phyloP scores from a whole-genome alignment of 495 filamentous ascomycete species.

The Aspergillus funiculosus region DNA sequence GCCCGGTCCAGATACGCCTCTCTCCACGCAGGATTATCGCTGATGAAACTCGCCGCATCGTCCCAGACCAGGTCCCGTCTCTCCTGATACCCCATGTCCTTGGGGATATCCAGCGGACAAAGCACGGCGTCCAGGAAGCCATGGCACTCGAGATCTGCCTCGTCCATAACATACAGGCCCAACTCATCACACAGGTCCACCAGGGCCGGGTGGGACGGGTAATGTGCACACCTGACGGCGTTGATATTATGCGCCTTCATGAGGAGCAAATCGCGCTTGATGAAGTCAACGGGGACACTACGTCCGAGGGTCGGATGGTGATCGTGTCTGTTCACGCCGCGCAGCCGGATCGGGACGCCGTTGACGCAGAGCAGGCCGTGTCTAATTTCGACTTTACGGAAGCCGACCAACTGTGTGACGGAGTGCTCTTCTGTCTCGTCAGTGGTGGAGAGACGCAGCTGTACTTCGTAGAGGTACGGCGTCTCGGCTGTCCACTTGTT shows the following conservation, averaged over 20 bases:
- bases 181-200: conserved; percentile 3
- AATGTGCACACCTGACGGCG: not conserved
- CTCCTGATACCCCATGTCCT: no score
- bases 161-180: conserved; percentile 1
- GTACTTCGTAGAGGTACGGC: not conserved
- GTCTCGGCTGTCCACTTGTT: conserved; percentile 8
- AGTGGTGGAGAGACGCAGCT: no score
- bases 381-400: conserved; percentile 2
- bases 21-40: conserved; percentile 58
- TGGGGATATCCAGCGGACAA: no score
- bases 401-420: conserved; percentile 1
- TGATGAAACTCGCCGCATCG: no score
- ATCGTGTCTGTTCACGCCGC: conserved; percentile 7
- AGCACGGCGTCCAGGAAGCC: no score
- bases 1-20: conserved; percentile 60
- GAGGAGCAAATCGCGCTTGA: conserved; percentile 1
- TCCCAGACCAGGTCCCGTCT: no score
- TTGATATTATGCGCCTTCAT: conserved; percentile 7
- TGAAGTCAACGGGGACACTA: conserved; percentile 2
- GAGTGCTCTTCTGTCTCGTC: conserved; percentile 3
- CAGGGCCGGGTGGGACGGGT: conserved; percentile 5
- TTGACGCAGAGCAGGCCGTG: conserved; percentile 4
- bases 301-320: conserved; percentile 1
- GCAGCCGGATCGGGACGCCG: conserved; percentile 4
- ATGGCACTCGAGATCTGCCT: conserved; percentile 6